Evolutionary conservation across 2,329 filamentous ascomycete species (phyloP), one percentile per base, ranked within the genome.

Genomic region (Ilyonectria robusta): DNA sequence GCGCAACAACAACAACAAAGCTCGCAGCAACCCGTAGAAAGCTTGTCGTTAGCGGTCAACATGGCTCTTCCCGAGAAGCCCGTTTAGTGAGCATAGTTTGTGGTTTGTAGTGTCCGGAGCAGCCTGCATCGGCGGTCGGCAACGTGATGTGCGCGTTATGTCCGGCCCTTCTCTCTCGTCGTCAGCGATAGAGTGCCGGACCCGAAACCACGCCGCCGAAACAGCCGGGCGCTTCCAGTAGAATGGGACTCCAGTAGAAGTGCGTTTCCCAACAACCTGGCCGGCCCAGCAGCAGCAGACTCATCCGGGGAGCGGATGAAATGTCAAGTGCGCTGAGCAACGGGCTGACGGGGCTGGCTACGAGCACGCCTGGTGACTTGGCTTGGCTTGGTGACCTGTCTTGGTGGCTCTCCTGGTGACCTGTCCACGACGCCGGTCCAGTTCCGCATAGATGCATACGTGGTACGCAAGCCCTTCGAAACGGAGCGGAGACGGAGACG

Each of bases 191-290:
- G 59, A 56, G 60, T 35, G 55, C 50, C 62, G 44, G 29, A 61
- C 37, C 69, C 66, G 60, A 51, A 33, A 55, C 66, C 66, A 64
- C 60, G 55, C 59, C 65, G 67, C 72, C 71, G 72, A 75, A 70
- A 75, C 72, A 74, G 60, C 69, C 65, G 68, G 69, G 51, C 62
- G 59, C 66, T 56, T 64, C 62, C 54, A 66, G 56, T 65, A 58
- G 54, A 42, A 42, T 42, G 40, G 40, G 15, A n/a, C 26, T 26
- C 26, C 40, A 26, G 26, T 26, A 26, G 26, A 31, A 53, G 35
- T 35, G 48, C 17, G n/a, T 26, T 26, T 51, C 48, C 47, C 23
- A 50, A 31, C 47, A 26, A 23, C 5, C 17, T 26, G 26, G 21
- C 44, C 44, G 10, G 2, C 19, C 47, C 47, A 33, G 23, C 40